Evolutionary conservation across 2,329 filamentous ascomycete species (phyloP), one percentile per base, ranked within the genome.

Genomic region (Pyricularia sp.): DNA sequence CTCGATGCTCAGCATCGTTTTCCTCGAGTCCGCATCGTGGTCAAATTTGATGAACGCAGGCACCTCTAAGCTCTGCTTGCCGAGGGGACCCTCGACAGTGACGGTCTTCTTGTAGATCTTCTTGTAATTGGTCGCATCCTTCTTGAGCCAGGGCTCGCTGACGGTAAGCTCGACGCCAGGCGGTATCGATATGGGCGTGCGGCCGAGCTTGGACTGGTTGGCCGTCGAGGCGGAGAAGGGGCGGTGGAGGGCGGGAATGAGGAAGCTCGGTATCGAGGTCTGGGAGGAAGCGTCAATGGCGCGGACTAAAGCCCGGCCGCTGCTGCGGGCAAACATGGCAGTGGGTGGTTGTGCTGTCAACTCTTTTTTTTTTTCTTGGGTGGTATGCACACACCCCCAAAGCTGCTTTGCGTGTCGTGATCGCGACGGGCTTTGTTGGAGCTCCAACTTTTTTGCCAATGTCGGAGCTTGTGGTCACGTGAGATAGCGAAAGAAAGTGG

Each of bases 121-220:
- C 69, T 85, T 80, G 67, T 85, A 87, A 53, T 84, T 83, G 55
- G 84, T 86, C 64, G 79, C 77, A 67, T 84, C 81, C 68, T 76
- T 80, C 72, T 79, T 78, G 33, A 80, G 71, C 64, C 75, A 77
- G 4, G 87, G 84, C 66, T 91, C 83, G 67, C 89, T 83, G 66
- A 93, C 78, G 12, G 84, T 78, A 57, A 99, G 81, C 63, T 88
- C 88, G 65, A 99, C 94, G 68, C 91, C 90, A 0, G 90, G 88
- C 0, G 93, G 93, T 35, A 96, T 82, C 65, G 90, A 87, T 64
- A 96, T 84, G 28, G 90, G 84, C 66, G 89, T 89, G 70, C 86
- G 84, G 70, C 94, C 94, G 68, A 99, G 88, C 81, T 97, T 94
- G 60, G 93, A 97, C 66, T 81, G 78, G 70, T 82, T 81, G 73